Evolutionary conservation across 176 grass and related monocot genomes (phyloP), one percentile per base, ranked within the genome.

Genomic region (Neostapfia colusana): DNA sequence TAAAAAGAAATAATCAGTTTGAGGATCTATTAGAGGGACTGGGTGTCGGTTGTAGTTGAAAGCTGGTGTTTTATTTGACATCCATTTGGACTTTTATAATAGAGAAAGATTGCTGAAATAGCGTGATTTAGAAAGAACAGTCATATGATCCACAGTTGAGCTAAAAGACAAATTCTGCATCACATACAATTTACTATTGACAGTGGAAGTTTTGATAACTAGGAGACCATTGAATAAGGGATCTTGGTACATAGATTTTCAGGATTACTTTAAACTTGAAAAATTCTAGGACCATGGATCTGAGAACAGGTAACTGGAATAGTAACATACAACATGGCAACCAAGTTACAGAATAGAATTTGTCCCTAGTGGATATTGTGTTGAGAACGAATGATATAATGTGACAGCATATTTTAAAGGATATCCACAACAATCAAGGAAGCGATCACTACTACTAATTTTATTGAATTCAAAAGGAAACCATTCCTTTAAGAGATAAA

Each of bases 391-490:
- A 46, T 35, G 24, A 57, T 35, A 35, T 34, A 38, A 48, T 15
- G 64, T 31, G 35, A 66, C 23, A 0, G 11, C 28, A 23, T 64
- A 26, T 59, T 44, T 75, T 3, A 16, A 51, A 26, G 69, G 34
- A 31, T 31, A 31, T 31, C 31, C 31, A 48, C 2, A 13, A 10
- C 39, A 41, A 1, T 10, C 39, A 41, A 41, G 39, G 39, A 41
- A 41, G 39, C 39, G 8, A 7, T 39, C 9, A 41, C 7, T 41
- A 31, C 31, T 7, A 45, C 37, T 70, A 60, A 17, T 69, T 62
- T 35, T 67, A 84, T 23, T 59, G 75, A 68, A 87, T 39, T 83
- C 18, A 58, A 67, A 8, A 25, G 11, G 39, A 68, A 57, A 14
- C 3, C 43, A 82, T 51, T 54, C 50, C 10, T 66, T 35, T 23